Base-by-base conservation (phyloP, 2,329 filamentous ascomycete species). In the Aspergillus pseudoviridinutans region DNA sequence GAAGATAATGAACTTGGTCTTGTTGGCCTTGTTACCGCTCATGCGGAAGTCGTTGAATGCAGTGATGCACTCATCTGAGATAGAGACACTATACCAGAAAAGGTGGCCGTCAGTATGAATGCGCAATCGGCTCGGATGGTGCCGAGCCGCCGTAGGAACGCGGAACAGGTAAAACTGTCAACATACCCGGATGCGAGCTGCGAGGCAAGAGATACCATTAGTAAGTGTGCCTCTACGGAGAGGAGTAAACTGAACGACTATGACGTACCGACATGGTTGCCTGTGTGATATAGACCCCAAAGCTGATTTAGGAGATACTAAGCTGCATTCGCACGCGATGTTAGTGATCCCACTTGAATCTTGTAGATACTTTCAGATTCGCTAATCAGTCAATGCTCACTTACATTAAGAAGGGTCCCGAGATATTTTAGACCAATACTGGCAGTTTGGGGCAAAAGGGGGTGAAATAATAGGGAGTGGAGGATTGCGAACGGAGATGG, bases 1-100 rank as follows among this genome's bases (percentile, higher is more conserved):
- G 76, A 75, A 80, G 73, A 81, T 81, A 65, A 81, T 78, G 66
- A 72, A 81, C 71, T 80, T 81, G 64, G 69, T 71, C 67, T 76
- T 66, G 20, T 56, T 35, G 47, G 55, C 59, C 58, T 61, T 61
- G 28, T 42, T 73, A 51, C 70, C 71, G 67, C 74, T 74, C 68
- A 78, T 73, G 65, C 78, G 77, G 60, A 80, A 74, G 27, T 79
- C 73, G 59, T 80, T 79, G 76, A 77, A 80, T 57, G 68, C 65
- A 50, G 64, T 71, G 61, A 79, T 69, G 72, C 78, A 80, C 38
- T 80, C 77, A 67, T 78, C 76, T 55, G 74, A 66, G 59, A 81
- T 73, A 50, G 73, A 68, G 55, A 80, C 77, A 69, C 79, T 81
- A 64, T 52, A 53, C 47, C 53, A 53, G 49, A 24, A 24, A 51